phyloP scores from a whole-genome alignment of 768 basidiomycete genomes.

The Panaeolus cyanescens region DNA sequence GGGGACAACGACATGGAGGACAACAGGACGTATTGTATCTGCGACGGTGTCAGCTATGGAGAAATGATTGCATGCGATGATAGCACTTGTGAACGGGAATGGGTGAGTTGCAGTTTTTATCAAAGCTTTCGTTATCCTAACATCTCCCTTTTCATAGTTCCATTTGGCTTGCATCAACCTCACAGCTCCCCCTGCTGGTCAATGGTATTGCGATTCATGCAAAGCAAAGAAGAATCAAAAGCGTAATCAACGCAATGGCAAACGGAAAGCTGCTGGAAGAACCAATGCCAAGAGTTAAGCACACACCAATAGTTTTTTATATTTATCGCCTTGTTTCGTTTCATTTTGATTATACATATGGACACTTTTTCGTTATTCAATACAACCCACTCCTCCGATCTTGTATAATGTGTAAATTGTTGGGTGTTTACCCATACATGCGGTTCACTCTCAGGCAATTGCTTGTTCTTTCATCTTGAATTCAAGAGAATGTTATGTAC shows the following conservation, averaged over 20 bases:
- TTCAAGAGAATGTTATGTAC: too few relatives aligned
- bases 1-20: constrained; percentile 63
- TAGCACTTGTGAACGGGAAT: constrained; percentile 78
- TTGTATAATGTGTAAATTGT: too few relatives aligned
- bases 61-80: constrained; percentile 97
- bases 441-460: too few relatives aligned
- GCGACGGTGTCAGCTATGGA: constrained; percentile 82
- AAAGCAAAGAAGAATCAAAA: constrained; percentile 55
- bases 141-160: constrained; percentile 50
- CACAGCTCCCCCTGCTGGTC: constrained; percentile 62
- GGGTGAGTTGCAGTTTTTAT: constrained; percentile 57
- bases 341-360: constrained; percentile 6
- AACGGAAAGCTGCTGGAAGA: constrained; percentile 39
- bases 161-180: constrained; percentile 78
- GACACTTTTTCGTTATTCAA: not conserved
- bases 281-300: constrained; percentile 25
- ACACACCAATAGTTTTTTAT: constrained; percentile 1
- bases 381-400: not conserved
- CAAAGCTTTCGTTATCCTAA: constrained; percentile 9
- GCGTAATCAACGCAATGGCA: constrained; percentile 53
- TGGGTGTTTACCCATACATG: too few relatives aligned
- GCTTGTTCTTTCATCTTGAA: too few relatives aligned
- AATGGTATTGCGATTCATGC: constrained; percentile 79
- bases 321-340: not conserved
- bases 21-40: constrained; percentile 81